These are phyloP conservation scores for Ichthyophthirius multifiliis DNA, from an alignment of 169 alveolate species.

Conservation along the genomic window DNA sequence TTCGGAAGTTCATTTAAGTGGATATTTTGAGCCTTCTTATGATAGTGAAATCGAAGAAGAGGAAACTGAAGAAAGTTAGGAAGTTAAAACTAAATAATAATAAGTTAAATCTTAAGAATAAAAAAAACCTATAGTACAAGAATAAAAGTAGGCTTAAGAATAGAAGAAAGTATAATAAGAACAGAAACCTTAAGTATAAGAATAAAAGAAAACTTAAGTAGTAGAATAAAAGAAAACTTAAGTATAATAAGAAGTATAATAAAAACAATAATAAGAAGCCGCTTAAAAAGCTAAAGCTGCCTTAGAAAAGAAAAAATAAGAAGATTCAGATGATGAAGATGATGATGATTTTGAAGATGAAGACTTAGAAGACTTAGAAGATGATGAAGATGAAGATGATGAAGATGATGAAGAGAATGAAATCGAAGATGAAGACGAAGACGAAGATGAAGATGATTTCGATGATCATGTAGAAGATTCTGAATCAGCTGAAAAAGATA, in stretches of 20 bases:
- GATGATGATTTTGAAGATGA: conserved; percentile 1
- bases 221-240: neutral
- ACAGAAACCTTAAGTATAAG: neutral
- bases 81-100: conserved; percentile 3
- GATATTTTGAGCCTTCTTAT: conserved; percentile 55
- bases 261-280: neutral
- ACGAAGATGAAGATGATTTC: conserved; percentile 11
- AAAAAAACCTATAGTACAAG: neutral
- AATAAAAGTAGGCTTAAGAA: neutral
- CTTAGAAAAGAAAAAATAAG: neutral
- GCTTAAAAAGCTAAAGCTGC: conserved; percentile 6
- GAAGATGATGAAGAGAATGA: conserved; percentile 23
- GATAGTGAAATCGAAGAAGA: conserved; percentile 44
- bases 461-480: conserved; percentile 24
- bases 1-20: conserved; percentile 48
- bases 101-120: neutral
- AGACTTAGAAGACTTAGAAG: conserved; percentile 25
- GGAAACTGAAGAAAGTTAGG: conserved; percentile 40
- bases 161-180: neutral
- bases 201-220: neutral
- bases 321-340: neutral
- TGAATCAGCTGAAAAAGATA: conserved; percentile 7
- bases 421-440: conserved; percentile 30
- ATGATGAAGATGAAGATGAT: conserved; percentile 25
- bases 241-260: neutral